A percentile compares a stretch with the other conserved stretches of the same genome.
Conservation (phyloP, 1,139 yeast species). For the Sugiyamaella japonica region DNA sequence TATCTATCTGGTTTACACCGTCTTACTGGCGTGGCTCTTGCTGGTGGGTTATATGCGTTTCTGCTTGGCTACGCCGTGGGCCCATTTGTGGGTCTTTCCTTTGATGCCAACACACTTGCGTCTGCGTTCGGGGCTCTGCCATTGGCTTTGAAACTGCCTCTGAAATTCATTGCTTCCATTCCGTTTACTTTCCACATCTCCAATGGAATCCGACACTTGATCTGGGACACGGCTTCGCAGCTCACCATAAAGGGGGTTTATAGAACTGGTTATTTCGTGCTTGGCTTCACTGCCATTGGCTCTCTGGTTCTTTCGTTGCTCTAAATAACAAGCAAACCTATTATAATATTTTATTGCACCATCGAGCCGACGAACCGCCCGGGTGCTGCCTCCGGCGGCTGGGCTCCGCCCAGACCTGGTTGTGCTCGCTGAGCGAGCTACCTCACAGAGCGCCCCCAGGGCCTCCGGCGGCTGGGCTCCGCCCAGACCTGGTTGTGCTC, state of each 20-base stretch:
- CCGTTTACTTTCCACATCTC: slow-evolving; percentile 84
- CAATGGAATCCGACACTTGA: slow-evolving; percentile 88
- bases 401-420: slow-evolving; percentile 8
- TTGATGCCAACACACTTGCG: slow-evolving; percentile 65
- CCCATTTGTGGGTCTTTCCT: slow-evolving; percentile 56
- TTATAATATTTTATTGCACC: neutral
- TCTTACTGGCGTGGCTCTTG: slow-evolving; percentile 82
- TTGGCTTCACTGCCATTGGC: slow-evolving; percentile 66
- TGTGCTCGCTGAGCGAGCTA: no score
- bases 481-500: no score
- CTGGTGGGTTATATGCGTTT: slow-evolving; percentile 68
- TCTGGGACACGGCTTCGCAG: slow-evolving; percentile 87
- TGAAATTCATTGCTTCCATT: slow-evolving; percentile 70
- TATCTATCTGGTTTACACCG: slow-evolving; percentile 80
- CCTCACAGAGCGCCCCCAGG: no score
- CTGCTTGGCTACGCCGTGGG: slow-evolving; percentile 75
- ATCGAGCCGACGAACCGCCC: no score
- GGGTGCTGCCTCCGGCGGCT: slow-evolving; percentile 5
- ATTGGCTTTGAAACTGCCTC: slow-evolving; percentile 55
- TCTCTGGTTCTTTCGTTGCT: slow-evolving; percentile 51
- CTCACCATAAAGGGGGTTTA: slow-evolving; percentile 83
- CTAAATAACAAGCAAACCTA: slow-evolving; percentile 22
- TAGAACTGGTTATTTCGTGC: slow-evolving; percentile 84
- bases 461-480: no score
- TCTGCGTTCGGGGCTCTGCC: slow-evolving; percentile 54